Evolutionary conservation across 805 yeast genomes (phyloP).

Genomic region (Metschnikowia aberdeeniae): DNA sequence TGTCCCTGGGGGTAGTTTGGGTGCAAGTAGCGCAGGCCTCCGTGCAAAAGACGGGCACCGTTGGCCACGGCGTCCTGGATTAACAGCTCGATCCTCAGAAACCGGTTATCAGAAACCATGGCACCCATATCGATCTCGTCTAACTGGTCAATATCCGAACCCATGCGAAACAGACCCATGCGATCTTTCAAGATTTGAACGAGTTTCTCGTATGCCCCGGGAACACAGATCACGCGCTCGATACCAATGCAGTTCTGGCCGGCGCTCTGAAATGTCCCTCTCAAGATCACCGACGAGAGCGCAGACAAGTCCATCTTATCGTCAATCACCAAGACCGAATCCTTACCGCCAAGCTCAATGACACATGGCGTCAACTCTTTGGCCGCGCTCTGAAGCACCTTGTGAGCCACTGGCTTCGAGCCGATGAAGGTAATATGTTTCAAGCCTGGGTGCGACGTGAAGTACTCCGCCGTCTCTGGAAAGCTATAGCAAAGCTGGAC

Average conservation of each 20-base stretch:
- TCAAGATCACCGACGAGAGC: conserved; percentile 65
- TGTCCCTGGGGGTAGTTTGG: conserved; percentile 96
- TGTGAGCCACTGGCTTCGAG: conserved; percentile 89
- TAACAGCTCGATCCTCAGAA: conserved; percentile 60
- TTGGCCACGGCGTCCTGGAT: conserved; percentile 67
- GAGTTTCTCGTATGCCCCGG: conserved; percentile 59
- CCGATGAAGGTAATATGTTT: conserved; percentile 94
- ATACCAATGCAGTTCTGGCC: conserved; percentile 99
- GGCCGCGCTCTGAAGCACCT: conserved; percentile 79
- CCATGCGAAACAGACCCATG: conserved; percentile 63
- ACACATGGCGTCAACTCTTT: conserved; percentile 89
- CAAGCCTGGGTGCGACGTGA: conserved; percentile 78
- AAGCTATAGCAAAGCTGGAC: conserved; percentile 87
- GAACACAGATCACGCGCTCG: conserved; percentile 85
- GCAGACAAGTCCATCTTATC: conserved; percentile 61
- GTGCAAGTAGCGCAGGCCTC: conserved; percentile 78
- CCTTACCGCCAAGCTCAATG: conserved; percentile 96
- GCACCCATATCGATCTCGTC: conserved; percentile 97
- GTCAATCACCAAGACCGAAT: conserved; percentile 82
- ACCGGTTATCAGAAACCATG: conserved; percentile 75
- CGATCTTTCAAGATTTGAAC: conserved; percentile 54
- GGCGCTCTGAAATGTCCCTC: conserved; percentile 95
- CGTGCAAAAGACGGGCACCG: conserved; percentile 78
- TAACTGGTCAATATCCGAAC: conserved; percentile 87
- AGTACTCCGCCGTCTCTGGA: conserved; percentile 83